These are phyloP conservation scores for Hibiscus syriacus DNA, from an alignment of 345 rosid genomes.

Conservation along the genomic window DNA sequence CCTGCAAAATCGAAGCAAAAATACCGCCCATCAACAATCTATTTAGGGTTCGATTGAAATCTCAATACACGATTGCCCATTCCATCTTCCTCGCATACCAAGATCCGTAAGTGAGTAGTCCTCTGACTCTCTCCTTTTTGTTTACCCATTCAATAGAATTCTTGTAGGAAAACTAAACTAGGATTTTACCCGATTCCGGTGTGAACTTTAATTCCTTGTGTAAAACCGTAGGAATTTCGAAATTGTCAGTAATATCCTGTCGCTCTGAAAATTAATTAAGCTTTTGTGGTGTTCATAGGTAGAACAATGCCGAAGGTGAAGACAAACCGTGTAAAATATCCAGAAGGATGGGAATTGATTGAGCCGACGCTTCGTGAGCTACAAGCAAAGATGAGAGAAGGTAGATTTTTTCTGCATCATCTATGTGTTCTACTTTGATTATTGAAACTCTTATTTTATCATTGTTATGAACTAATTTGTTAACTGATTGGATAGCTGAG, in stretches of 20 bases:
- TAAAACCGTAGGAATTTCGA: not conserved
- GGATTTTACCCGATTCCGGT: not conserved
- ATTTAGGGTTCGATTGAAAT: too few relatives aligned
- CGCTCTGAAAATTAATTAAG: not conserved
- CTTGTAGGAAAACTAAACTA: too few relatives aligned
- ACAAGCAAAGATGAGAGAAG: slow-evolving; percentile 63
- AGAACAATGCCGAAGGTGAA: not conserved
- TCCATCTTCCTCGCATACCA: too few relatives aligned
- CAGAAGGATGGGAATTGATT: slow-evolving; percentile 63
- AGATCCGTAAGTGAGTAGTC: too few relatives aligned
- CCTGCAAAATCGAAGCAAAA: too few relatives aligned
- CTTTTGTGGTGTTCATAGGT: not conserved
- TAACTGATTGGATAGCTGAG: slow-evolving; percentile 34
- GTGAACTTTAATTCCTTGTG: too few relatives aligned
- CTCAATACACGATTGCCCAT: too few relatives aligned
- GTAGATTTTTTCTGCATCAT: slow-evolving; percentile 10
- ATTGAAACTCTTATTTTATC: not conserved
- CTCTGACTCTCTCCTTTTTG: too few relatives aligned
- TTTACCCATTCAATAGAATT: too few relatives aligned
- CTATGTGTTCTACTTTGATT: not conserved
- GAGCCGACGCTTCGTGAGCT: slow-evolving; percentile 53
- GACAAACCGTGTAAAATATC: not conserved
- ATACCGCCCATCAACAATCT: too few relatives aligned
- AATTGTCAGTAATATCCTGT: not conserved
- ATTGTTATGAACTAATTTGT: too few relatives aligned